These are phyloP conservation scores for Penicillium sp. DNA, from an alignment of 2,329 filamentous ascomycete genomes.

Conservation along the genomic window DNA sequence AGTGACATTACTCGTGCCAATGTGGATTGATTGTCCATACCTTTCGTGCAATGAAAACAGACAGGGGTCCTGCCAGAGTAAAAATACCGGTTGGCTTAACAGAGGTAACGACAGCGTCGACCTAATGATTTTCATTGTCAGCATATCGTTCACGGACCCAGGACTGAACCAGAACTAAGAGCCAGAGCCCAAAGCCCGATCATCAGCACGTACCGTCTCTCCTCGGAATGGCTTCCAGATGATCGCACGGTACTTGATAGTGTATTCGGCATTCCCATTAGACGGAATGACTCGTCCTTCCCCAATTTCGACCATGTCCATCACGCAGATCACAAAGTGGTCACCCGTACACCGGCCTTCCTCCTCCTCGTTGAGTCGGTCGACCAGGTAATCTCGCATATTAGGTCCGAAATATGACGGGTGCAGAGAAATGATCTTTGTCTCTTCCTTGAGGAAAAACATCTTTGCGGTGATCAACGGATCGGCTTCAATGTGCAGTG, in stretches of 20 bases:
- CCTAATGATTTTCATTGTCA: constrained; percentile 50
- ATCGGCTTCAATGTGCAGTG: not conserved
- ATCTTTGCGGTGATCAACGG: constrained; percentile 50
- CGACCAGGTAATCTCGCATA: constrained; percentile 85
- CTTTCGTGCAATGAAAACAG: constrained; percentile 57
- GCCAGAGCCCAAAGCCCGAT: constrained; percentile 4
- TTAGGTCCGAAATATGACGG: constrained; percentile 95
- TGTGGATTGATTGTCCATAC: constrained; percentile 49
- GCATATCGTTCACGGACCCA: constrained; percentile 14
- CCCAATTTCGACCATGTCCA: constrained; percentile 92
- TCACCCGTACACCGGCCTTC: constrained; percentile 93
- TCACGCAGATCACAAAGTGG: constrained; percentile 97
- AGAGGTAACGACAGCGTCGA: constrained; percentile 88
- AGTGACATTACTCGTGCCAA: constrained; percentile 3
- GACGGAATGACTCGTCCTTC: constrained; percentile 89
- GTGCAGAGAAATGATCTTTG: constrained; percentile 89
- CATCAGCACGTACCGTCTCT: constrained; percentile 71
- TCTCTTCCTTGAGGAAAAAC: constrained; percentile 98
- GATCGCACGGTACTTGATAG: constrained; percentile 88
- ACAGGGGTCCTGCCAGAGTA: constrained; percentile 46
- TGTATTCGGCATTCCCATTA: constrained; percentile 89
- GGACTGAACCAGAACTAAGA: constrained; percentile 1
- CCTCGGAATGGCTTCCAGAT: constrained; percentile 98
- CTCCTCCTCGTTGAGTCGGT: constrained; percentile 84
- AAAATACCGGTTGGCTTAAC: constrained; percentile 88